Percentiles rank a stretch among this genome's conserved stretches.
Evolutionary conservation across 176 grass and related monocot species (phyloP).

Genomic region (Triticum monococcum): DNA sequence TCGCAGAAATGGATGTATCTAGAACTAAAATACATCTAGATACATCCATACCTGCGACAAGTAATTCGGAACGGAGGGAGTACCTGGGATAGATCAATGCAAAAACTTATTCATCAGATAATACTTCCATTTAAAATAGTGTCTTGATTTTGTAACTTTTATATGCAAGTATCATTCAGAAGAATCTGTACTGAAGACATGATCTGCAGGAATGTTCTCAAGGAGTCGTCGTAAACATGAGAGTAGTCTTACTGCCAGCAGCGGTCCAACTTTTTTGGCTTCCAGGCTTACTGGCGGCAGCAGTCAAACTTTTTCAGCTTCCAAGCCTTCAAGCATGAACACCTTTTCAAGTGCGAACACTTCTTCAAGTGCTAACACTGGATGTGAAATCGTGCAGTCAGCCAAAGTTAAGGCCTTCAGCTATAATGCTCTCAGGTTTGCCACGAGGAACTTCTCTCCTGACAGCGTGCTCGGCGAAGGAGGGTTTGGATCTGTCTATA

Average conservation of each 20-base stretch:
- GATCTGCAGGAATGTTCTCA: constrained; percentile 46
- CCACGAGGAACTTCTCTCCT: constrained; percentile 73
- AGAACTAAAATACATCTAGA: no score
- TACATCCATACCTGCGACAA: no score
- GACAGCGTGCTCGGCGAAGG: constrained; percentile 67
- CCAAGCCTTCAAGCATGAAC: constrained; percentile 34
- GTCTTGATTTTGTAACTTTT: not conserved
- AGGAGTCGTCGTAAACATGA: constrained; percentile 42
- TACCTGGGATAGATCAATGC: not conserved
- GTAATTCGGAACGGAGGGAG: no score
- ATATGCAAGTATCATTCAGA: not conserved
- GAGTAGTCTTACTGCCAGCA: constrained; percentile 40
- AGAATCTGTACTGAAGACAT: not conserved
- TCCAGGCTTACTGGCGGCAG: constrained; percentile 49
- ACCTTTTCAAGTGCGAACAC: constrained; percentile 34
- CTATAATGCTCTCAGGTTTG: constrained; percentile 50
- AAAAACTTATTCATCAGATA: not conserved
- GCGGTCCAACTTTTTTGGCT: constrained; percentile 46
- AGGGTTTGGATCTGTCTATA: constrained; percentile 73
- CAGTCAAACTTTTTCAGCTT: constrained; percentile 49
- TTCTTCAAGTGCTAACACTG: constrained; percentile 29
- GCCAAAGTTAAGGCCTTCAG: constrained; percentile 55
- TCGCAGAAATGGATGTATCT: no score
- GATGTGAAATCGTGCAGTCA: constrained; percentile 53
- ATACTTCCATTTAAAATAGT: not conserved